Evolutionary conservation across 2,329 filamentous ascomycete genomes (phyloP).

Genomic region (Cladophialophora bantiana): DNA sequence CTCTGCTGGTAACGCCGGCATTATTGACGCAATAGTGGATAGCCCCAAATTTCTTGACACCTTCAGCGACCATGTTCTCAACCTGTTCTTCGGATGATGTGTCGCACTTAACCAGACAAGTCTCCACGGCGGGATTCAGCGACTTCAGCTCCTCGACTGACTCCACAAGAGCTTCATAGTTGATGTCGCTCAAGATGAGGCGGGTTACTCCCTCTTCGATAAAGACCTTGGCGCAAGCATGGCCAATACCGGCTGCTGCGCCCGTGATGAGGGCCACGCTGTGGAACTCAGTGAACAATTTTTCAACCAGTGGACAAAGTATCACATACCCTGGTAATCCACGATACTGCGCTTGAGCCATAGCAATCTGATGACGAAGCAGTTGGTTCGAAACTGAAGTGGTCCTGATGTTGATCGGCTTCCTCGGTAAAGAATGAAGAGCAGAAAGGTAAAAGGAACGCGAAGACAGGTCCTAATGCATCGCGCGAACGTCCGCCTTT

Average conservation of each 20-base stretch:
- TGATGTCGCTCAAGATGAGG: slow-evolving; percentile 32
- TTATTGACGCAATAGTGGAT: slow-evolving; percentile 44
- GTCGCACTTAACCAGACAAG: slow-evolving; percentile 45
- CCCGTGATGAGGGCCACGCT: slow-evolving; percentile 35
- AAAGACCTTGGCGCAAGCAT: slow-evolving; percentile 30
- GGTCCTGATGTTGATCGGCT: too few relatives aligned
- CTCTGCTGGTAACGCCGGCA: slow-evolving; percentile 43
- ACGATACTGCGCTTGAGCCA: too few relatives aligned
- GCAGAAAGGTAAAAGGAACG: too few relatives aligned
- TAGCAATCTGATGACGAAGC: too few relatives aligned
- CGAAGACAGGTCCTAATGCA: too few relatives aligned
- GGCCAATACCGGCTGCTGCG: slow-evolving; percentile 36
- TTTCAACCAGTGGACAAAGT: too few relatives aligned
- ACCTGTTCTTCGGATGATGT: slow-evolving; percentile 59
- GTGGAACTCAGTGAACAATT: not conserved
- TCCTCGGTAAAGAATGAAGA: too few relatives aligned
- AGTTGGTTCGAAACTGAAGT: too few relatives aligned
- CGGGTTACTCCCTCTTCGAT: slow-evolving; percentile 34
- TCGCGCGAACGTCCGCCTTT: too few relatives aligned
- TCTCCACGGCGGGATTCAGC: slow-evolving; percentile 20
- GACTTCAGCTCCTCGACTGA: slow-evolving; percentile 29
- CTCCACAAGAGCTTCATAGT: slow-evolving; percentile 16
- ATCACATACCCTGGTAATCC: too few relatives aligned
- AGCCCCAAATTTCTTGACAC: slow-evolving; percentile 60
- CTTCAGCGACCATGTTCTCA: slow-evolving; percentile 63